phyloP scores from a whole-genome alignment of 2,329 filamentous ascomycete species.

The Aspergillus cejpii region DNA sequence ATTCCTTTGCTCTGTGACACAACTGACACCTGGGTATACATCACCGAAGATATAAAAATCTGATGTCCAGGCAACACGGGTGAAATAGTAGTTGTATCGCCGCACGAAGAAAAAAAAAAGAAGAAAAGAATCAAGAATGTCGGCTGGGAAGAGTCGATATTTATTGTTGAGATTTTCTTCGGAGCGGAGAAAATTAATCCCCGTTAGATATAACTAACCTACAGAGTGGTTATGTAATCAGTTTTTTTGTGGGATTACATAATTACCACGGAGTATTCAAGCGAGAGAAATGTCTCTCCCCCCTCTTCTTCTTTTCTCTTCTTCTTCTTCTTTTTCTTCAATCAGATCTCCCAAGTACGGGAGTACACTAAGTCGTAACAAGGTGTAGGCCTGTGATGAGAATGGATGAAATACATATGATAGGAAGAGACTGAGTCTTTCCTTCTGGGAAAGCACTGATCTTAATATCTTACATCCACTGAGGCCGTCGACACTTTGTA shows the following conservation, averaged over 20 bases:
- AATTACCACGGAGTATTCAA: no score
- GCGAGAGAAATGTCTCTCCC: constrained; percentile 6
- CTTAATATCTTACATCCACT: constrained; percentile 38
- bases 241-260: no score
- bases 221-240: no score
- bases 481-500: constrained; percentile 27
- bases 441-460: constrained; percentile 34
- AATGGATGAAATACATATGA: constrained; percentile 37
- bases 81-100: constrained; percentile 64
- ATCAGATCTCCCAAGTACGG: neutral
- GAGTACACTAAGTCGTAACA: neutral
- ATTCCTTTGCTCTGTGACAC: constrained; percentile 73
- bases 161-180: constrained; percentile 21
- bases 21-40: constrained; percentile 65
- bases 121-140: constrained; percentile 34
- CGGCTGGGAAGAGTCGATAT: neutral
- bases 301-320: constrained; percentile 8
- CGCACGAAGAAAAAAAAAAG: constrained; percentile 66
- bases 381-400: constrained; percentile 41
- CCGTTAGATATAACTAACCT: no score
- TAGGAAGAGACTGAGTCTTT: constrained; percentile 47
- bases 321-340: constrained; percentile 18
- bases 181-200: no score
- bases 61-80: constrained; percentile 73
- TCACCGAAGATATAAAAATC: constrained; percentile 43